Conservation (phyloP, 2,329 filamentous ascomycete genomes). For the Talaromyces atroroseus region DNA sequence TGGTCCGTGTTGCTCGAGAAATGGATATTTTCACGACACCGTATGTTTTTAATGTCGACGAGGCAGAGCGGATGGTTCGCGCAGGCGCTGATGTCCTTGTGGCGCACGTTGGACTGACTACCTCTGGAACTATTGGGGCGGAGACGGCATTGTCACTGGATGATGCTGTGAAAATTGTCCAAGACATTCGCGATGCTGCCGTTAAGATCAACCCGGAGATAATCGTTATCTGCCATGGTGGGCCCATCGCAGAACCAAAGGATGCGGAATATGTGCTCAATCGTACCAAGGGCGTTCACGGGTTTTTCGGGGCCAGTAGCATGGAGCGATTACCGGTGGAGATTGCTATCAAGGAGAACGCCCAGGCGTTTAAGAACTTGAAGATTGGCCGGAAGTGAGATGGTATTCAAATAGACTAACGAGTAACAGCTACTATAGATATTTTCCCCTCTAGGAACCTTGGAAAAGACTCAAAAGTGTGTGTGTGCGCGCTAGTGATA, state of each 20-base stretch:
- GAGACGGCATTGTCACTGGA: constrained; percentile 57
- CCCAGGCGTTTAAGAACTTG: constrained; percentile 49
- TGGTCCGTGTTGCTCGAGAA: constrained; percentile 56
- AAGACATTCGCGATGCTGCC: constrained; percentile 60
- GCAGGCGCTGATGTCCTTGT: constrained; percentile 64
- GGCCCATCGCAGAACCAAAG: constrained; percentile 59
- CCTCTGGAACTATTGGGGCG: constrained; percentile 60
- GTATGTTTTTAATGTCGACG: constrained; percentile 61
- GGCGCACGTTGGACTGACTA: constrained; percentile 64
- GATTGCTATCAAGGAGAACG: constrained; percentile 56
- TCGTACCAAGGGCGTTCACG: constrained; percentile 59
- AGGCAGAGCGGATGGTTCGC: constrained; percentile 57
- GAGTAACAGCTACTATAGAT: not conserved
- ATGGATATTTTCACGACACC: constrained; percentile 62
- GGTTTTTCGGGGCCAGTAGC: constrained; percentile 64
- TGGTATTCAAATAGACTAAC: not conserved
- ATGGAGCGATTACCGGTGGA: constrained; percentile 67
- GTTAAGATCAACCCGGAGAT: constrained; percentile 52
- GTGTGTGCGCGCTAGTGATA: no score
- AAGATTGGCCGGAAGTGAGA: constrained; percentile 17
- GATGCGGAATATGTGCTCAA: constrained; percentile 60
- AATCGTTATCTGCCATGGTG: constrained; percentile 65
- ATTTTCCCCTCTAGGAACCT: not conserved
- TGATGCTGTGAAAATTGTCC: constrained; percentile 57
- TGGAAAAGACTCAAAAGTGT: not conserved